Evolutionary conservation across 2,329 filamentous ascomycete genomes (phyloP), one percentile per base, ranked within the genome.

Genomic region (Mariannaea elegans): DNA sequence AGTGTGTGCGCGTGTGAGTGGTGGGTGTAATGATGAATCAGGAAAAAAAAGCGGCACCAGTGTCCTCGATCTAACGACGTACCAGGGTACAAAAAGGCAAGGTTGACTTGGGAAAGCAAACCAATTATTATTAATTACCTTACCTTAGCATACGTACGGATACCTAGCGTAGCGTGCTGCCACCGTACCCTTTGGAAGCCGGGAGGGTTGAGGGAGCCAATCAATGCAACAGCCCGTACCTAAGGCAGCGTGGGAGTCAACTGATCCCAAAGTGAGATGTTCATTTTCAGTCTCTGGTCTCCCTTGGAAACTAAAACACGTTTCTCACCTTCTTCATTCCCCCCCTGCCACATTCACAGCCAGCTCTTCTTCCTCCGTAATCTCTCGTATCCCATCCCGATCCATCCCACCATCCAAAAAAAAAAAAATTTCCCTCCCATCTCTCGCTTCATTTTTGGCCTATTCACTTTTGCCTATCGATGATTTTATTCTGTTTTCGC

Each of bases 11-110:
- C 42, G 12, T 48, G 56, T 59, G 49, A 53, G 44, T 48, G 45
- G 51, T 61, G 54, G 53, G 46, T 50, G 51, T 47, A 64, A 59
- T 52, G 21, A 63, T 57, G 45, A 53, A 67, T 49, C 32, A 59
- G 47, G 44, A 59, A 44, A 45, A 23, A 38, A 59, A 55, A 47
- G 46, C 55, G 55, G 56, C 45, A 24, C 41, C 32, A 42, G 32
- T 48, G 21, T 38, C 42, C 55, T 53, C 41, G 36, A 51, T 24
- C 48, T 47, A 31, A 24, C 29, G 50, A 59, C 39, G 52, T 56
- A 51, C 58, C 34, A 16, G 58, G 58, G 52, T 61, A 58, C 58
- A 44, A 51, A 44, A 51, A 34, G 52, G 44, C 45, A 49, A 56
- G 56, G 55, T 62, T 62, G 60, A 59, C 41, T 55, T 59, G 46